These are phyloP conservation scores for Aspergillus amoenus DNA, from an alignment of 2,329 filamentous ascomycete genomes.

Conservation along the genomic window DNA sequence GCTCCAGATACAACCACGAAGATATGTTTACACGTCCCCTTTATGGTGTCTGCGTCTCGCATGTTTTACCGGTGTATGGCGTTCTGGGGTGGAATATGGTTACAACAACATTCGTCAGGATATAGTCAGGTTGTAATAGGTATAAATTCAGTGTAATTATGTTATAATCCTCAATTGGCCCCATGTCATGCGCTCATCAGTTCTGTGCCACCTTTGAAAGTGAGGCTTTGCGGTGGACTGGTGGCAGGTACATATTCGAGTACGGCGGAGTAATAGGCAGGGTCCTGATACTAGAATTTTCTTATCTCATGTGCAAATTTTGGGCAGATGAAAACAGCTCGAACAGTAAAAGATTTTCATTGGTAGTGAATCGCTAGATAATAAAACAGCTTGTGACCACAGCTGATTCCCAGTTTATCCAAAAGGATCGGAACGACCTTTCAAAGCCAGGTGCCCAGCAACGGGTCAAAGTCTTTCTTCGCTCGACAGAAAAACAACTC, in stretches of 20 bases:
- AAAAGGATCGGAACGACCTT: constrained; percentile 60
- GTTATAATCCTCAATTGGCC: constrained; percentile 3
- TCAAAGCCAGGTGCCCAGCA: constrained; percentile 71
- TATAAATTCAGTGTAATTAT: constrained; percentile 6
- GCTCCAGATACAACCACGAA: constrained; percentile 50
- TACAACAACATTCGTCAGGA: neutral
- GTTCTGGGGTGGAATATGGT: constrained; percentile 16
- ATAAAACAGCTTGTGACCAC: constrained; percentile 54
- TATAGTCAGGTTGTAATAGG: constrained; percentile 2
- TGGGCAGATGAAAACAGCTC: too few relatives aligned
- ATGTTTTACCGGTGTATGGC: constrained; percentile 15
- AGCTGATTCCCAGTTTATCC: constrained; percentile 72
- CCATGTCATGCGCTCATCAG: neutral
- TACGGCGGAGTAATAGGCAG: neutral
- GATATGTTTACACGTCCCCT: constrained; percentile 24
- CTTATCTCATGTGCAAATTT: too few relatives aligned
- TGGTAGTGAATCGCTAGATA: too few relatives aligned
- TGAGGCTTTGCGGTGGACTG: too few relatives aligned
- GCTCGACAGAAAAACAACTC: constrained; percentile 69
- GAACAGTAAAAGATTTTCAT: too few relatives aligned
- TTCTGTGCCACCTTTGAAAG: neutral
- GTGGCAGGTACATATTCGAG: too few relatives aligned
- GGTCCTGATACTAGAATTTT: neutral
- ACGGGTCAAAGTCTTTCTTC: constrained; percentile 63
- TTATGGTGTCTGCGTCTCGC: constrained; percentile 10